Conservation (phyloP, 2,329 filamentous ascomycete genomes). For the Diaporthe amygdali region DNA sequence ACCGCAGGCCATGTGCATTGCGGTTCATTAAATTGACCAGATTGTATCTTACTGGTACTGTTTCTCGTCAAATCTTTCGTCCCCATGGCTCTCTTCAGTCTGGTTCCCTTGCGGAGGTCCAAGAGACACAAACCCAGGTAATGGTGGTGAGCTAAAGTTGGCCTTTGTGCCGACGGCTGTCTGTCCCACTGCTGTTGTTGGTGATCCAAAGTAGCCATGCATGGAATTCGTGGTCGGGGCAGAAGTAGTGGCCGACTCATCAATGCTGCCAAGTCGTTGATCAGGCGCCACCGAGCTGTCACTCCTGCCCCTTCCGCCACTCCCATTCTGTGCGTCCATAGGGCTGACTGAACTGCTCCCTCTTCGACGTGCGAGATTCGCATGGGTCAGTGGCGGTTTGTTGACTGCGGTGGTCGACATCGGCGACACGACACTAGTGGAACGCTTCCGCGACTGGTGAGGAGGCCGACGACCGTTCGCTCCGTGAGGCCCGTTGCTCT, state of each 20-base stretch:
- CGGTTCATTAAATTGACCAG: neutral
- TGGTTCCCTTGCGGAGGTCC: neutral
- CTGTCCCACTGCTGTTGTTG: slow-evolving; percentile 45
- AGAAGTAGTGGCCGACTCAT: slow-evolving; percentile 42
- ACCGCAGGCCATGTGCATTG: neutral
- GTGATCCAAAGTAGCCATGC: slow-evolving; percentile 54
- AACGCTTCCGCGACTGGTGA: neutral
- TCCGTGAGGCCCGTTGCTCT: slow-evolving; percentile 14
- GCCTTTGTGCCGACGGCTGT: slow-evolving; percentile 38
- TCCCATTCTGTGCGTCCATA: slow-evolving; percentile 16
- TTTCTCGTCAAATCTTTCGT: neutral
- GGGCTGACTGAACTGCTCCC: slow-evolving; percentile 35
- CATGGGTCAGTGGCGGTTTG: slow-evolving; percentile 2
- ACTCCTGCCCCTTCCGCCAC: slow-evolving; percentile 27
- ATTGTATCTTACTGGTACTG: neutral
- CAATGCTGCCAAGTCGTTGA: slow-evolving; percentile 40
- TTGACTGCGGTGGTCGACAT: slow-evolving; percentile 17
- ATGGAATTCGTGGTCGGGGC: slow-evolving; percentile 31
- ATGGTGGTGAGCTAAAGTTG: slow-evolving; percentile 22
- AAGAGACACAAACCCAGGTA: slow-evolving; percentile 17
- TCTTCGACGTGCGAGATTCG: slow-evolving; percentile 29
- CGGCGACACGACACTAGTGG: slow-evolving; percentile 13
- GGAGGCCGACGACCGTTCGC: slow-evolving; percentile 27
- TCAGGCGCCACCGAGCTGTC: slow-evolving; percentile 29
- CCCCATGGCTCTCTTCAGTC: neutral